Evolutionary conservation across 495 filamentous ascomycete genomes (phyloP), one percentile per base, ranked within the genome.

Genomic region (Aspergillus steynii): DNA sequence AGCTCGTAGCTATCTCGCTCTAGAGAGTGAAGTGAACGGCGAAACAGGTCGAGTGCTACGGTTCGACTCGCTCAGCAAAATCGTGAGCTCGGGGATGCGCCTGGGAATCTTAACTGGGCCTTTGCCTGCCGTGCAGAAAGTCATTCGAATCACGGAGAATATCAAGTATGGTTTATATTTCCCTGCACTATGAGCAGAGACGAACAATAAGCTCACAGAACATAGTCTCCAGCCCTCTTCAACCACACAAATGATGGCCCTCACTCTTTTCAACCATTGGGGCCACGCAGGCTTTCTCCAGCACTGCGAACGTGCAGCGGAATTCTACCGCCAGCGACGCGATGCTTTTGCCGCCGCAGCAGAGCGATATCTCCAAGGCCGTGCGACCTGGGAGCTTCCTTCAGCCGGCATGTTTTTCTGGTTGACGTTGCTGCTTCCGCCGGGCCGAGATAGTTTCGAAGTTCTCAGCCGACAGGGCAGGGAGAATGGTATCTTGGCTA

Each of bases 21-120:
- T 59, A 9, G 56, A 59, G 25, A 15, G 14, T 5, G 46, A 59
- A 14, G 47, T 59, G 12, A 59, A 59, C 15, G 56, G 56, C 3
- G 56, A 59, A 10, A 50, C 56, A 10, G 56, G 56, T n/a, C 56
- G 56, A 2, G 56, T 59, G 8, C 26, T 59, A 14, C 56, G 56
- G 26, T 50, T 59, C 7, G 56, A 59, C 47, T 59, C 56, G 46
- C 47, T 59, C 6, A 59, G 56, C 56, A 59, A 59, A 20, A 59
- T 59, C 26, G 56, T 59, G 1, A 59, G 56, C 20, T 2, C 56
- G 0, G 56, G 56, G 5, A 50, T 59, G 56, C 56, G 56, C 3
- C 10, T 59, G n/a, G 56, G 56, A 3, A 34, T 59, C 15, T 47
- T 59, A 7, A 59, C 56, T 31, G 56, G 25, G 7, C 27, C 45